Evolutionary conservation across 2,329 filamentous ascomycete species (phyloP).

Genomic region (Aspergillus ruber): DNA sequence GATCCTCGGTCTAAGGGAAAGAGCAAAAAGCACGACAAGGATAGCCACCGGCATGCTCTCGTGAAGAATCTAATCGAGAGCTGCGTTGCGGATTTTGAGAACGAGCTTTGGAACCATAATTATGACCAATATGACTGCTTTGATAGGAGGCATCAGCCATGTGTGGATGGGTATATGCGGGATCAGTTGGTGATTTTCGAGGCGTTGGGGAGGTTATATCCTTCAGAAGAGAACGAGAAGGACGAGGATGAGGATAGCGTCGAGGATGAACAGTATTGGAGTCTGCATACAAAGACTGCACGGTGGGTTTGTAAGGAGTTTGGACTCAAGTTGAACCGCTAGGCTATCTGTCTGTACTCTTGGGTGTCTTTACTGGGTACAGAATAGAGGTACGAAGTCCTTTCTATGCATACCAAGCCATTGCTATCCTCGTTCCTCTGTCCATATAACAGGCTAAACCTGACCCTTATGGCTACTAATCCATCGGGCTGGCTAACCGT

Average conservation of each 20-base stretch:
- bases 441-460: too few species aligned
- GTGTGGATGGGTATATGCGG: slow-evolving; percentile 50
- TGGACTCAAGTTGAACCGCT: background rate
- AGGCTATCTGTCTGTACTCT: too few species aligned
- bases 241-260: slow-evolving; percentile 8
- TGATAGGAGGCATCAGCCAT: slow-evolving; percentile 24
- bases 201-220: slow-evolving; percentile 40
- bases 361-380: too few species aligned
- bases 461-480: too few species aligned
- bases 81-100: slow-evolving; percentile 40
- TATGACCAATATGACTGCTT: background rate
- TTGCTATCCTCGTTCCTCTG: too few species aligned
- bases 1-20: background rate
- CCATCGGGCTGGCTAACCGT: too few species aligned
- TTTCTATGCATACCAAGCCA: too few species aligned
- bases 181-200: slow-evolving; percentile 58
- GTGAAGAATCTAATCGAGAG: slow-evolving; percentile 1
- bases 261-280: slow-evolving; percentile 27
- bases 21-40: background rate
- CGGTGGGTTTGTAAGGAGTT: slow-evolving; percentile 36
- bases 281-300: slow-evolving; percentile 39
- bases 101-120: slow-evolving; percentile 39
- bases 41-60: too few species aligned
- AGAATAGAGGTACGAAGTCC: too few species aligned
- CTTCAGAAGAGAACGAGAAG: slow-evolving; percentile 5